Percentiles rank a stretch among this genome's conserved stretches.
Conservation (phyloP, 441 rosid species). For the Eutrema salsugineum region DNA sequence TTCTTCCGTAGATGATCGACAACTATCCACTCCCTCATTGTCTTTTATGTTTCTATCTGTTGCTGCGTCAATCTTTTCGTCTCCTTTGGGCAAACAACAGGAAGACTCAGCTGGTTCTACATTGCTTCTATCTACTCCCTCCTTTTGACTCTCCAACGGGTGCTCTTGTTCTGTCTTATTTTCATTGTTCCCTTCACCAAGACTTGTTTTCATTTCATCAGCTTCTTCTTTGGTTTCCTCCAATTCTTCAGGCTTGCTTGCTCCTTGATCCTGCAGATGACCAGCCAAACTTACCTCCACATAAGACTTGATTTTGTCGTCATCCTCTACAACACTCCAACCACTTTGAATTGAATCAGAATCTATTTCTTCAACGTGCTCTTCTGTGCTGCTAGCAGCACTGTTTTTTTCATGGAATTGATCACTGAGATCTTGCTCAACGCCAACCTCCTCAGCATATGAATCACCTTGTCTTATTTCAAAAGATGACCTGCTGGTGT, state of each 20-base stretch:
- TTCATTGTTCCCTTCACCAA: slow-evolving; percentile 18
- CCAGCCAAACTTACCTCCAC: slow-evolving; percentile 20
- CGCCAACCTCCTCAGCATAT: slow-evolving; percentile 25
- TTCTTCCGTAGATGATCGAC: slow-evolving; percentile 37
- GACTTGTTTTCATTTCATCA: slow-evolving; percentile 8
- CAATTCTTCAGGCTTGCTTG: slow-evolving; percentile 24
- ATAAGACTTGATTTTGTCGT: slow-evolving; percentile 18
- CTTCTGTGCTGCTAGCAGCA: slow-evolving; percentile 30
- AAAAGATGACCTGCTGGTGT: slow-evolving; percentile 33
- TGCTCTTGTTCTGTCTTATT: slow-evolving; percentile 30
- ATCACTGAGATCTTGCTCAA: slow-evolving; percentile 35
- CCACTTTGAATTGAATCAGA: slow-evolving; percentile 40
- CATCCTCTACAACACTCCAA: slow-evolving; percentile 40
- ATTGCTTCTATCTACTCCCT: slow-evolving; percentile 30
- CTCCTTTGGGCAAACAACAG: slow-evolving; percentile 18
- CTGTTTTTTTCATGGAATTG: slow-evolving; percentile 32
- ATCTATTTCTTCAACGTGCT: slow-evolving; percentile 40
- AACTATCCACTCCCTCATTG: slow-evolving; percentile 32
- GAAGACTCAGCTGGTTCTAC: slow-evolving; percentile 30
- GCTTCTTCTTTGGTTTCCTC: slow-evolving; percentile 33
- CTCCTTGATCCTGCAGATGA: slow-evolving; percentile 19
- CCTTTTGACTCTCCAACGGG: slow-evolving; percentile 32
- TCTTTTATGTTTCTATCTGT: slow-evolving; percentile 19
- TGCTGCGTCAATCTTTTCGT: background rate
- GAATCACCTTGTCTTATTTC: slow-evolving; percentile 27